These are phyloP conservation scores for Senna tora DNA, from an alignment of 306 rosid species.

Conservation along the genomic window DNA sequence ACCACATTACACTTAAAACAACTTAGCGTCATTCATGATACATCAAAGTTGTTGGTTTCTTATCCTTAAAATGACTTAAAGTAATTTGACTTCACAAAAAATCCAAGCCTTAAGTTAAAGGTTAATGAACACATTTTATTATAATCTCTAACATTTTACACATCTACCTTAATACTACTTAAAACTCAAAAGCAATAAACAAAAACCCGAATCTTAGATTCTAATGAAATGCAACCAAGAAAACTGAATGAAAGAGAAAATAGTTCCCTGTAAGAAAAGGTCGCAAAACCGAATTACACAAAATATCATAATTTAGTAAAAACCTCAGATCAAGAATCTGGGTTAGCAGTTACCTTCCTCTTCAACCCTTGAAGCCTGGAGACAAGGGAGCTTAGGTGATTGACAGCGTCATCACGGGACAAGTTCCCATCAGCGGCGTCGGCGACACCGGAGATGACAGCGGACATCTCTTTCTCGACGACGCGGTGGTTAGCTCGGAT, in stretches of 20 bases:
- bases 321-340: constrained; percentile 27
- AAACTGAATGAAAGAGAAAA: not conserved
- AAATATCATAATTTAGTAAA: not conserved
- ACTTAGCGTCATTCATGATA: not conserved
- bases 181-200: constrained; percentile 8
- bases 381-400: constrained; percentile 80
- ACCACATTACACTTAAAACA: constrained; percentile 17
- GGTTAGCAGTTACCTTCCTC: constrained; percentile 66
- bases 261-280: not conserved
- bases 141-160: not conserved
- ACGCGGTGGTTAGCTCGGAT: constrained; percentile 89
- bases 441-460: constrained; percentile 68
- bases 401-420: constrained; percentile 68
- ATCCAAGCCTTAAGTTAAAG: not conserved
- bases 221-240: constrained; percentile 3
- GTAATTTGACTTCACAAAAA: not conserved
- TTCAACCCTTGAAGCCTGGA: constrained; percentile 84
- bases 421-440: constrained; percentile 52
- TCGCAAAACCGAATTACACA: not conserved
- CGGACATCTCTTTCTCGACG: constrained; percentile 78
- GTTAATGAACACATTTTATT: not conserved
- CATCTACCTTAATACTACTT: constrained; percentile 13
- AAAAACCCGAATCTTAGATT: not conserved
- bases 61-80: not conserved
- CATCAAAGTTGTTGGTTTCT: constrained; percentile 4